Evolutionary conservation across 257 asterid genomes (phyloP).

Genomic region (Asclepias syriaca): DNA sequence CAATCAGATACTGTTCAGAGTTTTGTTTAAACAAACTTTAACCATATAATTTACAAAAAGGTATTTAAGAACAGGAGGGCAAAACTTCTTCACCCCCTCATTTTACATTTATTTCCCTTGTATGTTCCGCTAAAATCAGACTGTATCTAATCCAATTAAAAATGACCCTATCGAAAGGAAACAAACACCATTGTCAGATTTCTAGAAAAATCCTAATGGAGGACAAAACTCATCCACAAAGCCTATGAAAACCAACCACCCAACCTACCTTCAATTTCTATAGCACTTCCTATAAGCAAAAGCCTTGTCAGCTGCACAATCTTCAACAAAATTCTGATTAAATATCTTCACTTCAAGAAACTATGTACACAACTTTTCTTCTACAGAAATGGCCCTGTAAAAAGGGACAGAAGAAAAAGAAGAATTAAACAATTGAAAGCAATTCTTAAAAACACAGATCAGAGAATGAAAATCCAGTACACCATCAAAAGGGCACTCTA

Average conservation of each 20-base stretch:
- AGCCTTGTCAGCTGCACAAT: conserved; percentile 11
- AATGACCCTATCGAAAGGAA: not conserved
- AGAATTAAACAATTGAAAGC: not conserved
- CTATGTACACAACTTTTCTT: conserved; percentile 15
- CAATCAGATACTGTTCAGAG: not conserved
- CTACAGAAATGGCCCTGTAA: conserved; percentile 8
- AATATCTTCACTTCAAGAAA: conserved; percentile 6
- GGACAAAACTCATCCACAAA: not conserved
- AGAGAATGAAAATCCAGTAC: not conserved
- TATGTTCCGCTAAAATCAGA: not conserved
- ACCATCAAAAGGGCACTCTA: not conserved
- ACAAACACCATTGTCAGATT: not conserved
- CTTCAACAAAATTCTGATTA: conserved; percentile 5
- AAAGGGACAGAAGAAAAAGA: not conserved
- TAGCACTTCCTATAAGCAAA: not conserved
- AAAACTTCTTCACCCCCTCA: not conserved
- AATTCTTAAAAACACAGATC: not conserved
- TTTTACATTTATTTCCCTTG: not conserved
- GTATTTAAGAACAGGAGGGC: not conserved
- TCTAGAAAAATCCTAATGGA: conserved; percentile 1
- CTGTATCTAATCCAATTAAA: not conserved
- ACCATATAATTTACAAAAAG: too few relatives aligned
- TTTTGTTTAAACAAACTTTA: not conserved
- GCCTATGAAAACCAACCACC: not conserved
- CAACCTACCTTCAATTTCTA: not conserved